Evolutionary conservation across 371 early-diverging fungal species (phyloP), one percentile per base, ranked within the genome.

Genomic region (Rhizopus arrhizus): DNA sequence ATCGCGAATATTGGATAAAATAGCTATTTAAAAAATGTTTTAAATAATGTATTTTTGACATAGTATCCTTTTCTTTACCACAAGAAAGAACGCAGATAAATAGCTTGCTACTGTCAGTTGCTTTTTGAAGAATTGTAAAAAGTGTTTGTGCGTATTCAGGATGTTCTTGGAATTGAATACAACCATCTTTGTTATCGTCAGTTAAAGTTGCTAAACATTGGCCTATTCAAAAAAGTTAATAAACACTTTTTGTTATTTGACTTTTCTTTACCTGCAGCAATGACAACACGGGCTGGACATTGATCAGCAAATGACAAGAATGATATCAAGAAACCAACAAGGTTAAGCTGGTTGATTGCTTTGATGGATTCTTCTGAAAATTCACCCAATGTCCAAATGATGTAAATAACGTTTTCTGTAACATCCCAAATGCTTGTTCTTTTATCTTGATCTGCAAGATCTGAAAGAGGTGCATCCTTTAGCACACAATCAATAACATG

Each of bases 161-260:
- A 53, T 87, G 85, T 33, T 75, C 74, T 46, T 84, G 74, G 66
- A 90, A 85, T 32, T 84, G 75, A 34, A 77, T 74, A 43, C 84
- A 73, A 43, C 85, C 74, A 8, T 85, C 83, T 8, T 77, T 73
- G 69, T 94, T 93, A 28, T 89, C 88, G 38, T 95, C 95, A 0
- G 93, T 89, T 40, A 95, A 69, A 3, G 91, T 91, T 62, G 90
- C 88, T 36, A 95, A 82, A 53, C 89, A 89, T 78, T 94, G 94
- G 4, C 87, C 91, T 85, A 67, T 34, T 50, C 38, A n/a, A 49
- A 12, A 45, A 28, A 32, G 34, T 35, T 2, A 40, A 36, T n/a
- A 40, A n/a, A 34, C 10, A 51, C 41, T 1, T 43, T 33, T 10
- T 51, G 2, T 11, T 38, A 5, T 33, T 55, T 11, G 38, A 48